Conservation (phyloP, 1,284 basidiomycete species). For the Xanthoconium separans region DNA sequence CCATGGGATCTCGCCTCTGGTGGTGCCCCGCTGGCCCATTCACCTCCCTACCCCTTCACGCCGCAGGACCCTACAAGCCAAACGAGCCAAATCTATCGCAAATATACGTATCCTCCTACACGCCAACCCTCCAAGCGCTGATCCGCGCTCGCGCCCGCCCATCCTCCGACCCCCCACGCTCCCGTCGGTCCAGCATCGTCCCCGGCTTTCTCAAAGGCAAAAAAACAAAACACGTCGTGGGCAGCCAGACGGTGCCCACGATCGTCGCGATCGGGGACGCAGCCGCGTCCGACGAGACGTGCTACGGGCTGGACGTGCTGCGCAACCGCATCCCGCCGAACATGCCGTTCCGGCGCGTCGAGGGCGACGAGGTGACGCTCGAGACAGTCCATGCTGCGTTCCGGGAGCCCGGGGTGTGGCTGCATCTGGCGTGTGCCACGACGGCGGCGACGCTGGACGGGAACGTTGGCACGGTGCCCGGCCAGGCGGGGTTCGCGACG, state of each 20-base stretch:
- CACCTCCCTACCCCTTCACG: conserved; percentile 40
- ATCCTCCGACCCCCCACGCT: background rate
- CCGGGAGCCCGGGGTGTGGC: conserved; percentile 22
- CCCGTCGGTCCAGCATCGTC: conserved; percentile 16
- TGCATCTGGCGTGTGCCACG: conserved; percentile 28
- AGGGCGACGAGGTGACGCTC: conserved; percentile 18
- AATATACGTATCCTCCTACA: conserved; percentile 39
- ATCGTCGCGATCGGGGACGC: conserved; percentile 22
- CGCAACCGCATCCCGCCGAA: conserved; percentile 20
- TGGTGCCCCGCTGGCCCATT: conserved; percentile 39
- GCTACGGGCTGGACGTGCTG: conserved; percentile 13
- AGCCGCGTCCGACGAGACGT: conserved; percentile 4
- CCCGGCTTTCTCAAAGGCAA: conserved; percentile 17
- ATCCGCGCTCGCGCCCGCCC: conserved; percentile 15
- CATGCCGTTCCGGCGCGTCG: conserved; percentile 24
- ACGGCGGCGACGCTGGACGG: background rate
- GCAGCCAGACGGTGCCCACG: conserved; percentile 3
- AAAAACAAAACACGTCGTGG: conserved; percentile 11
- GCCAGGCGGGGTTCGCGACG: conserved; percentile 26
- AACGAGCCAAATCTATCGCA: conserved; percentile 24
- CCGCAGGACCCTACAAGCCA: conserved; percentile 31
- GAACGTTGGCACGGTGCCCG: conserved; percentile 15
- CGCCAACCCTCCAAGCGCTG: conserved; percentile 35
- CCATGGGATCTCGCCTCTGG: conserved; percentile 30
- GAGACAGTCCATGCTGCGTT: conserved; percentile 14